Evolutionary conservation across 208 protist genomes (phyloP), one percentile per base, ranked within the genome.

Genomic region (Herpetomonas tarakana): DNA sequence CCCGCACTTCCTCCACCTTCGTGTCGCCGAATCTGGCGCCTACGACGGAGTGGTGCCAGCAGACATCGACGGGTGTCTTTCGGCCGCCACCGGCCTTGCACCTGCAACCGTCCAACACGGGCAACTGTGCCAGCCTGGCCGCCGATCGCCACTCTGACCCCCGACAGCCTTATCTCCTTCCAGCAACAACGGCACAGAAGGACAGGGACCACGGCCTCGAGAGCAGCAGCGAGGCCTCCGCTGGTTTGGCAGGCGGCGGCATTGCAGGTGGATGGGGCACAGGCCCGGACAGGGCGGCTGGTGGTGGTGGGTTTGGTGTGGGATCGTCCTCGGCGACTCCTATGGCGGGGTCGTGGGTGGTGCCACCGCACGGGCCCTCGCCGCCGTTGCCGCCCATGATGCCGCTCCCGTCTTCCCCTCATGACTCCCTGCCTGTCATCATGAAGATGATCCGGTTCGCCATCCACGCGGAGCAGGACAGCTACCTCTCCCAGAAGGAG

Each of bases 11-110:
- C 22, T 77, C 75, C 0, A 70, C 67, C 2, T 86, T 83, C 55
- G 83, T 90, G 6, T 90, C 78, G 28, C 83, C 79, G 26, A 83
- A 66, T 41, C 65, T 90, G 7, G 70, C 72, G 6, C 76, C 83
- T 16, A 84, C 83, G 25, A 74, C 71, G 3, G 75, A 73, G 14
- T 90, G 83, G 83, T 67, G 66, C 3, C 71, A 84, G 39, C 76
- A 90, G 58, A 84, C 72, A 24, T 76, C 76, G 9, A 86, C 83
- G 0, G 83, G 83, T 12, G 65, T 78, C n/a, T 90, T 90, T 52
- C 76, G 83, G n/a, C 79, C 83, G 16, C 83, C 83, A n/a, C 68
- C 65, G 14, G 24, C 60, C 19, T 55, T 71, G 41, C 55, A 54
- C 21, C 38, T 75, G 30, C 28, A 30, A 18, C 44, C 9, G 16